phyloP scores from a whole-genome alignment of 164 flowering plant genomes.

The Dillenia suffruticosa region DNA sequence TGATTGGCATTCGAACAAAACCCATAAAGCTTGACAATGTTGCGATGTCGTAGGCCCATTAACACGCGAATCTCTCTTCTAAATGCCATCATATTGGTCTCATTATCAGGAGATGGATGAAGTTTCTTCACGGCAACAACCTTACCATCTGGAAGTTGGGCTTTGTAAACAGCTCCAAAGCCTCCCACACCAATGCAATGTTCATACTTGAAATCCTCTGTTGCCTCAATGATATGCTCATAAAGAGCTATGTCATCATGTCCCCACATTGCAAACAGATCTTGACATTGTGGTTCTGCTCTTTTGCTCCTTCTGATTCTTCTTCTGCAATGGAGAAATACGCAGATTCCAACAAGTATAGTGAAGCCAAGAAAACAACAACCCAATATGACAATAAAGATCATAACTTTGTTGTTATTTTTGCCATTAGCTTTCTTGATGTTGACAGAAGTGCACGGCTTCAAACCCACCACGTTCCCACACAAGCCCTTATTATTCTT shows the following conservation, averaged over 20 bases:
- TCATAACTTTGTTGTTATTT: background rate
- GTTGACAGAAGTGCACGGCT: background rate
- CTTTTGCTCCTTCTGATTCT: background rate
- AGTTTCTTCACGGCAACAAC: too few species aligned
- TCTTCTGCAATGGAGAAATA: background rate
- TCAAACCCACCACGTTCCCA: background rate
- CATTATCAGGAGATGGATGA: too few species aligned
- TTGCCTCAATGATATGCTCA: too few species aligned
- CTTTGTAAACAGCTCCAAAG: too few species aligned
- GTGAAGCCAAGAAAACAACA: background rate
- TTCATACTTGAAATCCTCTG: too few species aligned
- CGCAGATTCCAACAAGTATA: background rate
- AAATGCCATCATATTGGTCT: too few species aligned
- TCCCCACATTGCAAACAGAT: background rate
- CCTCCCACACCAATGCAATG: too few species aligned
- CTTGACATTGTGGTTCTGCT: background rate
- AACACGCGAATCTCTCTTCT: too few species aligned
- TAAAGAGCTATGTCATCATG: background rate
- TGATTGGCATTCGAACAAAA: too few species aligned
- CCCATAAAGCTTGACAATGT: too few species aligned
- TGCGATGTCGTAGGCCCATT: too few species aligned
- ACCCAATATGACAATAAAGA: background rate
- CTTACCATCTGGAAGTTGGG: too few species aligned
- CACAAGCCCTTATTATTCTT: constrained; percentile 2
- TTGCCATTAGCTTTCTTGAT: background rate